Evolutionary conservation across 1,284 basidiomycete species (phyloP).

Genomic region (Polyporus tsugae): DNA sequence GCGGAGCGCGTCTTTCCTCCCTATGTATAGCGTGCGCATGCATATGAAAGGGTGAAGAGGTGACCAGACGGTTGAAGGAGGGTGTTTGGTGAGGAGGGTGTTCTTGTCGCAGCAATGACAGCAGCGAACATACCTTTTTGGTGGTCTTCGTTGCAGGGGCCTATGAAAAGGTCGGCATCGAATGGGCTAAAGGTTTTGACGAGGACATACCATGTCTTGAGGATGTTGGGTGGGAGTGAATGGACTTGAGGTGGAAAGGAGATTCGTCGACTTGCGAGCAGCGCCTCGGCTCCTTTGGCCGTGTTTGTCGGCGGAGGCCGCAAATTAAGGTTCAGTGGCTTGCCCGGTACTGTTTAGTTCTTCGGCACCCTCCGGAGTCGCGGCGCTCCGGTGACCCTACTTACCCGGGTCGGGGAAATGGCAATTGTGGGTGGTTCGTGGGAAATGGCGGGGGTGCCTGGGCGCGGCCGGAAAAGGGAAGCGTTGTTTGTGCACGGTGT

Average conservation of each 20-base stretch:
- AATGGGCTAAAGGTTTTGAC: constrained; percentile 21
- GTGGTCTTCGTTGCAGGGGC: constrained; percentile 45
- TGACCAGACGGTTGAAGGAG: background rate
- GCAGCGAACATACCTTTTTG: constrained; percentile 46
- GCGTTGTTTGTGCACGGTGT: constrained; percentile 34
- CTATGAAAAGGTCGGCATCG: constrained; percentile 32
- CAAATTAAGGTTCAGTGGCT: constrained; percentile 48
- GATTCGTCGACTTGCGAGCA: constrained; percentile 26
- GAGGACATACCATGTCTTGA: constrained; percentile 69
- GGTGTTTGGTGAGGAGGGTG: background rate
- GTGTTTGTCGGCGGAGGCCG: constrained; percentile 37
- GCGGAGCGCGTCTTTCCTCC: constrained; percentile 91
- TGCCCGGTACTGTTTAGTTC: constrained; percentile 41
- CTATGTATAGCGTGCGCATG: constrained; percentile 44
- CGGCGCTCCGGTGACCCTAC: background rate
- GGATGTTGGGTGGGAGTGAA: constrained; percentile 50
- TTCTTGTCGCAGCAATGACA: background rate
- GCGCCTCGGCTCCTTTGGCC: constrained; percentile 38
- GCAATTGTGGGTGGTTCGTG: constrained; percentile 26
- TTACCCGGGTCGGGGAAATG: too few species aligned
- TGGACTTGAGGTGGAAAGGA: constrained; percentile 36
- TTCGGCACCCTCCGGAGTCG: constrained; percentile 27
- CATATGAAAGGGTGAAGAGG: background rate
- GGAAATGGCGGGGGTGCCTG: constrained; percentile 13
- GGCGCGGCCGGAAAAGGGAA: constrained; percentile 25